phyloP scores from a whole-genome alignment of 257 asterid species.

The Solanum chiquidenum region DNA sequence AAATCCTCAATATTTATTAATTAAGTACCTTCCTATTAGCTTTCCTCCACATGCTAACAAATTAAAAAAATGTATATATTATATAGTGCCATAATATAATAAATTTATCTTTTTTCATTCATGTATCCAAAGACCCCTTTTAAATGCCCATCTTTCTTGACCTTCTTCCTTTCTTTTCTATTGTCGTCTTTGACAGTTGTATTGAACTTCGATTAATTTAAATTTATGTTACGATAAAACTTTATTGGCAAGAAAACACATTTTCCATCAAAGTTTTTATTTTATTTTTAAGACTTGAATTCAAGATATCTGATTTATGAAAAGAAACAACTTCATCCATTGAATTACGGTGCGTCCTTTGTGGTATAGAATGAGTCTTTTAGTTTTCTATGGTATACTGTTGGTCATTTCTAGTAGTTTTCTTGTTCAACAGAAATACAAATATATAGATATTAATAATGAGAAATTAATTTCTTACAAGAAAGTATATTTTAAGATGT shows the following conservation, averaged over 20 bases:
- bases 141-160: background rate
- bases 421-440: background rate
- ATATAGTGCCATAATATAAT: background rate
- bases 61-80: background rate
- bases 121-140: background rate
- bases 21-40: background rate
- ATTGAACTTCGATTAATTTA: too few relatives aligned
- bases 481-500: background rate
- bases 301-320: fast-evolving
- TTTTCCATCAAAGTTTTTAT: too few relatives aligned
- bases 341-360: background rate
- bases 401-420: background rate
- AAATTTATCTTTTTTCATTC: background rate
- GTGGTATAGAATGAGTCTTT: background rate
- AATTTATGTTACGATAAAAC: fast-evolving
- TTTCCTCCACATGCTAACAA: background rate
- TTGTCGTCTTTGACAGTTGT: too few relatives aligned
- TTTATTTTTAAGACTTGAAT: fast-evolving
- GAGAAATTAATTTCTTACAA: background rate
- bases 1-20: background rate
- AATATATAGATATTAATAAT: background rate
- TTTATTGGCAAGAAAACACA: fast-evolving
- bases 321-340: background rate
- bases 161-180: background rate
- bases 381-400: background rate